Conservation (phyloP, 345 rosid species). For the Atalantia buxifolia region DNA sequence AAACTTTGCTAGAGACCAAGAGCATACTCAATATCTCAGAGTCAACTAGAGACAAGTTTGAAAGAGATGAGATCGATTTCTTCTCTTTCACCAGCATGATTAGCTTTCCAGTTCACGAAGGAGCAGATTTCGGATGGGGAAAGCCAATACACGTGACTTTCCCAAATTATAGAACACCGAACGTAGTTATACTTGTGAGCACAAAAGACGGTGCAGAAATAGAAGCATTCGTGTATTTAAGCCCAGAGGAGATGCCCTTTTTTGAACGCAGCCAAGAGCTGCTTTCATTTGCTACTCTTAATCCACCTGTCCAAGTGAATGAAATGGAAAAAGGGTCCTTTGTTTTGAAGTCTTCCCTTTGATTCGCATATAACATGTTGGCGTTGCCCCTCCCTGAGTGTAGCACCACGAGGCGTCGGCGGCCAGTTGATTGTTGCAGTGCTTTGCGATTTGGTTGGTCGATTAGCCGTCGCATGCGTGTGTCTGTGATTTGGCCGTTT, state of each 20-base stretch:
- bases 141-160: conserved; percentile 16
- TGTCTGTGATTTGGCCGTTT: no score
- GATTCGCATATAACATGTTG: no score
- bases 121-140: conserved; percentile 36
- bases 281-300: neutral
- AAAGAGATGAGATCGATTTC: conserved; percentile 14
- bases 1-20: neutral
- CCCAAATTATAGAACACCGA: neutral
- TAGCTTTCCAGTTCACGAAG: conserved; percentile 23
- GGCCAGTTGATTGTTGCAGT: no score
- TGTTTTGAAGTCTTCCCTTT: no score
- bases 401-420: no score
- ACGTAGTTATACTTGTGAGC: neutral
- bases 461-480: no score
- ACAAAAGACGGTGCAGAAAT: conserved; percentile 13
- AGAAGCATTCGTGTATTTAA: conserved; percentile 21
- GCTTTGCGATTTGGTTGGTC: no score
- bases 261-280: neutral
- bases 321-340: no score
- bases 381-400: no score
- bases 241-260: conserved; percentile 28
- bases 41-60: conserved; percentile 10
- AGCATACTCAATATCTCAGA: neutral
- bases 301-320: no score
- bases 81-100: conserved; percentile 8